Conservation (phyloP, 495 filamentous ascomycete genomes). For the Penicillium chermesinum region DNA sequence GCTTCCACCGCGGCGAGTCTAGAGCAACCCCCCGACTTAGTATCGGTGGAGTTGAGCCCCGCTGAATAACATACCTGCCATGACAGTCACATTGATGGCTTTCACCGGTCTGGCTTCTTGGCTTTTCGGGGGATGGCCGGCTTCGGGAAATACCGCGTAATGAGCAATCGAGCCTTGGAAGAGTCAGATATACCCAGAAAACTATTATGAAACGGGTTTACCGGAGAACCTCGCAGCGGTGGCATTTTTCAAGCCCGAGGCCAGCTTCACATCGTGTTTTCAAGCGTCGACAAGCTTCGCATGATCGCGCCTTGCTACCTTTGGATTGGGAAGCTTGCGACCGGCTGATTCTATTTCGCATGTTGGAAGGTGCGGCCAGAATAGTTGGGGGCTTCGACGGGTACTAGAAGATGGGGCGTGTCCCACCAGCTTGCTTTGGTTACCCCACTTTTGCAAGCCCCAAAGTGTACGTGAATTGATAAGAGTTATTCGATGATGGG, state of each 20-base stretch:
- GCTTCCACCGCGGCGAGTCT: constrained; percentile 8
- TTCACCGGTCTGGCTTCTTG: not conserved
- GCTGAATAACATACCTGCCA: constrained; percentile 1
- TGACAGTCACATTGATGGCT: constrained; percentile 4
- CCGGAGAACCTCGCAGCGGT: constrained; percentile 11
- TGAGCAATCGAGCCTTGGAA: constrained; percentile 8
- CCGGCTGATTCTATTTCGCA: not conserved
- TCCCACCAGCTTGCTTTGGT: no score
- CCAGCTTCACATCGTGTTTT: constrained; percentile 15
- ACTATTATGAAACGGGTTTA: not conserved
- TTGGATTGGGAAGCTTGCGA: not conserved
- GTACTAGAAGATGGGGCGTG: no score
- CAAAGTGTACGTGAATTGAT: no score
- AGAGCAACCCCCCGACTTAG: not conserved
- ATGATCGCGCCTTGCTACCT: constrained; percentile 14
- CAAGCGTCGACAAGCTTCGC: constrained; percentile 14
- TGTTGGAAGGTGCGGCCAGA: not conserved
- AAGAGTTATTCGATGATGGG: no score
- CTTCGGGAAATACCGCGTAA: not conserved
- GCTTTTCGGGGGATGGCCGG: not conserved
- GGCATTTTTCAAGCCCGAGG: constrained; percentile 4
- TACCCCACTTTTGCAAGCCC: no score
- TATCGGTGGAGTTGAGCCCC: not conserved
- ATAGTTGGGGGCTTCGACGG: no score
- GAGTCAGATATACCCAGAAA: not conserved